A percentile compares a stretch with the other conserved stretches of the same genome.
Evolutionary conservation across 1,139 yeast species (phyloP).

Genomic region (Blastobotrys serpentis): DNA sequence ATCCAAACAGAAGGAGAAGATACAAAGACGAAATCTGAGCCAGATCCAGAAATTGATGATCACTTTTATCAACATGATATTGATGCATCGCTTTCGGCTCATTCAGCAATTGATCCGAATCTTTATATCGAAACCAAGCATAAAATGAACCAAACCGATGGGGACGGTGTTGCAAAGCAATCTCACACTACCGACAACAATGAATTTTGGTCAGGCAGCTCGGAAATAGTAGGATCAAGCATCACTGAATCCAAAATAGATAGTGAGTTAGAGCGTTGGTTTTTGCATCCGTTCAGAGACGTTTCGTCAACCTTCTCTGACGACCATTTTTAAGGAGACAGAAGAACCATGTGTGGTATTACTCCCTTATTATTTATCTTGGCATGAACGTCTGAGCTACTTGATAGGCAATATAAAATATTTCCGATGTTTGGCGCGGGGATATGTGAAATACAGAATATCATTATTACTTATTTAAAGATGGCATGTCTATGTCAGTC

Average conservation of each 20-base stretch:
- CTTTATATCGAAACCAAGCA: not conserved
- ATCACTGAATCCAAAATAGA: no score
- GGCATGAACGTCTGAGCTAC: not conserved
- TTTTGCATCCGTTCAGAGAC: slow-evolving; percentile 13
- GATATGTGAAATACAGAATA: no score
- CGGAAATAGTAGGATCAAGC: no score
- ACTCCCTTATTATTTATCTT: not conserved
- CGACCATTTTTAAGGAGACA: not conserved
- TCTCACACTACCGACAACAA: no score
- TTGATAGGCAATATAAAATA: not conserved
- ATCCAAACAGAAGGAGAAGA: no score
- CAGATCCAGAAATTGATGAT: slow-evolving; percentile 6
- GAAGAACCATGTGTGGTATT: not conserved
- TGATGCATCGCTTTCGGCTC: slow-evolving; percentile 1
- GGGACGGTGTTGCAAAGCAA: not conserved
- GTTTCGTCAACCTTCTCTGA: slow-evolving; percentile 5
- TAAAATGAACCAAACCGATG: not conserved
- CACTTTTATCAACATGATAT: slow-evolving; percentile 11
- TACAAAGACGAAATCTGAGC: no score
- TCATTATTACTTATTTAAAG: not conserved
- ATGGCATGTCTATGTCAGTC: not conserved
- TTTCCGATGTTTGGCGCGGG: no score
- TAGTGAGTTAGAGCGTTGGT: slow-evolving; percentile 14
- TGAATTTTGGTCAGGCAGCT: no score
- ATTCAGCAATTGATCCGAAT: slow-evolving; percentile 1